These are phyloP conservation scores for Fusarium sacchari DNA, from an alignment of 2,329 filamentous ascomycete species.

Conservation along the genomic window DNA sequence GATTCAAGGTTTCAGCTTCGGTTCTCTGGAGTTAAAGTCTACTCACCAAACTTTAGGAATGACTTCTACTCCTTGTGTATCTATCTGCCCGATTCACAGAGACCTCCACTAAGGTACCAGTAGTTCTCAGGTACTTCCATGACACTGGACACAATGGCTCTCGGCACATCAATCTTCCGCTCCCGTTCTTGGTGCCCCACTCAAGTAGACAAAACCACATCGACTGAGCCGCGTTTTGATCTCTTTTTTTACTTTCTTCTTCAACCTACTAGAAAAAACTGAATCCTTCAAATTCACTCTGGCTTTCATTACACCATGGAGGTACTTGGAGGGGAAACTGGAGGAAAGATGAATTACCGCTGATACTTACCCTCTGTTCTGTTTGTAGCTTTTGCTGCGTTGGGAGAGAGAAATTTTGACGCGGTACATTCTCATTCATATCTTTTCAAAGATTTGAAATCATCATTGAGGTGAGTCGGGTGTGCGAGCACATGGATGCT, in stretches of 20 bases:
- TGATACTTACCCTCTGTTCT: constrained; percentile 61
- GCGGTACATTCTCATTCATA: constrained; percentile 46
- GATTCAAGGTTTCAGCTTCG: not conserved
- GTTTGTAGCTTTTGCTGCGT: constrained; percentile 47
- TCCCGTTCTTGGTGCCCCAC: constrained; percentile 6
- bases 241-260: constrained; percentile 45
- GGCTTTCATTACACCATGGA: constrained; percentile 64
- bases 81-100: not conserved
- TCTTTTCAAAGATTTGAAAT: not conserved
- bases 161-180: constrained; percentile 45
- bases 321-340: constrained; percentile 75
- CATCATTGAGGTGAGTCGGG: not conserved
- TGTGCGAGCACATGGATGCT: not conserved
- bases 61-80: not conserved
- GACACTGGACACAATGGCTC: not conserved
- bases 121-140: not conserved
- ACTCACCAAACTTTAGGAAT: not conserved
- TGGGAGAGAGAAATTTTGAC: constrained; percentile 51
- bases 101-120: too few species aligned
- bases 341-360: constrained; percentile 67
- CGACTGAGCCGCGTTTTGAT: constrained; percentile 3
- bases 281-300: constrained; percentile 76
- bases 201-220: constrained; percentile 27
- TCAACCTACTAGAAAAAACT: constrained; percentile 57
- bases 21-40: not conserved